These are phyloP conservation scores for Nicotiana benthamiana DNA, from an alignment of 257 asterid genomes.

Conservation along the genomic window DNA sequence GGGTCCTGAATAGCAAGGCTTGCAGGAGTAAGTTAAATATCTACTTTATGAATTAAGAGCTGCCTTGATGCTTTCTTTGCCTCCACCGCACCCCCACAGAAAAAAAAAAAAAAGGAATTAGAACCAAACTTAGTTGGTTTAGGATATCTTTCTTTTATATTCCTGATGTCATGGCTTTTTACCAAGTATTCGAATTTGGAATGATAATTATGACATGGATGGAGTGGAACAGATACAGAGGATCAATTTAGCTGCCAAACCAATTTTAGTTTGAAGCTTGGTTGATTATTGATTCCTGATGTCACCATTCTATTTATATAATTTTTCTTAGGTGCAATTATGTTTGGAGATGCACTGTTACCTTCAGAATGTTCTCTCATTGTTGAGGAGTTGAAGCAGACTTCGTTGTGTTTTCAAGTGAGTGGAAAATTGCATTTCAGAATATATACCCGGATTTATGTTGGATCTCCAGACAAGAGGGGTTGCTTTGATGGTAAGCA, in stretches of 20 bases:
- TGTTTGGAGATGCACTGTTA: slow-evolving; percentile 89
- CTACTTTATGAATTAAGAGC: slow-evolving; percentile 6
- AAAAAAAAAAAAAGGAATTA: background rate
- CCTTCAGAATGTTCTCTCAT: slow-evolving; percentile 90
- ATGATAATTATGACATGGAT: background rate
- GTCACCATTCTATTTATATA: background rate
- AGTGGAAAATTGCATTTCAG: slow-evolving; percentile 17
- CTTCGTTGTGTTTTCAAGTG: slow-evolving; percentile 93
- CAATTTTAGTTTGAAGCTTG: background rate
- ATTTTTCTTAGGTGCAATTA: slow-evolving; percentile 64
- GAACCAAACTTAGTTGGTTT: background rate
- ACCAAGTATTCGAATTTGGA: background rate
- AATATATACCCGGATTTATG: background rate
- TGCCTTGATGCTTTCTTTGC: background rate
- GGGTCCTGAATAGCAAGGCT: slow-evolving; percentile 83
- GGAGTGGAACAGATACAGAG: background rate
- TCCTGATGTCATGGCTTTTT: background rate
- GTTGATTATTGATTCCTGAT: background rate
- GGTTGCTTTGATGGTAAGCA: no score
- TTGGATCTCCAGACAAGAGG: background rate
- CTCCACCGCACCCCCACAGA: background rate
- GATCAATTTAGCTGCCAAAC: background rate
- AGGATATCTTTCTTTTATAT: background rate
- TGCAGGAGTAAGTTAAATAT: slow-evolving; percentile 64
- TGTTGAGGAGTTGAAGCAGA: slow-evolving; percentile 81